Conservation (phyloP, 2,329 filamentous ascomycete genomes). For the Apiospora saccharicola region DNA sequence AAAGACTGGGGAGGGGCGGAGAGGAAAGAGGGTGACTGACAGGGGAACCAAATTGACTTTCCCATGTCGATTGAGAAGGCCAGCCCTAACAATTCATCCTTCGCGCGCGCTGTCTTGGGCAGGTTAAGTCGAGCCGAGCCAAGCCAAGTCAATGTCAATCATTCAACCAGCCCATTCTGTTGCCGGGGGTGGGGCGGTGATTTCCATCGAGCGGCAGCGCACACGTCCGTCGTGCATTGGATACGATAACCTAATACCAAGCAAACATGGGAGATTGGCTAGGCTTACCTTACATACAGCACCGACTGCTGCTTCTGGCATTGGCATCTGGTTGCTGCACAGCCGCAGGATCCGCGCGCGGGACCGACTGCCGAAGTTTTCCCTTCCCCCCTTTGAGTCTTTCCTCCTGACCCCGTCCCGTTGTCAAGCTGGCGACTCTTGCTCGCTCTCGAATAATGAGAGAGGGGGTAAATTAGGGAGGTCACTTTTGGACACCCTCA, state of each 20-base stretch:
- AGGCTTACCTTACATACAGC: no score
- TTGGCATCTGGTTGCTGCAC: no score
- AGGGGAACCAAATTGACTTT: background rate
- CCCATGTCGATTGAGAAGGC: background rate
- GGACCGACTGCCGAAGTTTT: no score
- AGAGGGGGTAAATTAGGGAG: background rate
- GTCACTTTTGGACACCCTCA: background rate
- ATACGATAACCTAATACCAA: conserved; percentile 9
- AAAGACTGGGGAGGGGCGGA: background rate
- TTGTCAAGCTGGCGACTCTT: background rate
- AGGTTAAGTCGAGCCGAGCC: background rate
- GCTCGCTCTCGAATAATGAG: background rate
- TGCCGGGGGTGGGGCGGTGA: background rate
- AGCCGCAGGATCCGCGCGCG: no score
- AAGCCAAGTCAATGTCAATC: background rate
- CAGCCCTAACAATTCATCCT: background rate
- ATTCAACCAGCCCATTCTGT: background rate
- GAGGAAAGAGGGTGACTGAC: background rate
- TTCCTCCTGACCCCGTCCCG: no score
- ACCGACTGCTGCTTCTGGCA: background rate
- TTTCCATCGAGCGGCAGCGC: background rate
- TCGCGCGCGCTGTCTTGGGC: background rate
- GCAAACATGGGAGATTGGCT: background rate
- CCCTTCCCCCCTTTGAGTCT: no score
- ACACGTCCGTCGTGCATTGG: background rate